Conservation (phyloP, 2,329 filamentous ascomycete species). For the Trichoderma gracile region DNA sequence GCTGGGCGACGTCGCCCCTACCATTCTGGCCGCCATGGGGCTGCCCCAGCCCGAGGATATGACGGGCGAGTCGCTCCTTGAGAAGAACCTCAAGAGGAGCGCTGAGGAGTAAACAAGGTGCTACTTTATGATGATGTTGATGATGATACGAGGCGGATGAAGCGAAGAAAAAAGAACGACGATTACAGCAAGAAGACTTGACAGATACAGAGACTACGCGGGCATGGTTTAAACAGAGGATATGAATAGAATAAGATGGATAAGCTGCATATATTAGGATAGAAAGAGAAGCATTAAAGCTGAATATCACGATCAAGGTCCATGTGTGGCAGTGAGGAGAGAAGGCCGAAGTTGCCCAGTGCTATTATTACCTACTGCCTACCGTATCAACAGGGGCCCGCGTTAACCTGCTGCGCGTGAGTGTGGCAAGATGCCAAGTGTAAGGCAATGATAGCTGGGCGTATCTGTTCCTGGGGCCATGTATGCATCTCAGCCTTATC, state of each 20-base stretch:
- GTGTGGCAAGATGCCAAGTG: background rate
- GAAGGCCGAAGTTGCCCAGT: too few species aligned
- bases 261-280: constrained; percentile 3
- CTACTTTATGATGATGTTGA: background rate
- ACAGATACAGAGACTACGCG: background rate
- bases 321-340: too few species aligned
- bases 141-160: background rate
- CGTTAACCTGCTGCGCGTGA: background rate
- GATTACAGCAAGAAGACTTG: background rate
- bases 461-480: background rate
- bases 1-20: constrained; percentile 97
- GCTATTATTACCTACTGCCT: too few species aligned
- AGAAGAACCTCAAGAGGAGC: constrained; percentile 61
- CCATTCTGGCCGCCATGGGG: constrained; percentile 86
- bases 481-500: too few species aligned
- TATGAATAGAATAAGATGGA: constrained; percentile 1
- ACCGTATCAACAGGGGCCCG: too few species aligned
- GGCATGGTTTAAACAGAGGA: background rate
- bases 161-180: background rate
- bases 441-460: too few species aligned
- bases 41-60: constrained; percentile 88
- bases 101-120: constrained; percentile 31
- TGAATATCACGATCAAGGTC: too few species aligned
- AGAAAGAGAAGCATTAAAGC: constrained; percentile 12
- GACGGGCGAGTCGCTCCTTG: constrained; percentile 80